Percentiles rank a stretch among this genome's conserved stretches.
These are phyloP conservation scores for Lichtheimia corymbifera DNA, from an alignment of 371 early-diverging fungal genomes.

Conservation along the genomic window DNA sequence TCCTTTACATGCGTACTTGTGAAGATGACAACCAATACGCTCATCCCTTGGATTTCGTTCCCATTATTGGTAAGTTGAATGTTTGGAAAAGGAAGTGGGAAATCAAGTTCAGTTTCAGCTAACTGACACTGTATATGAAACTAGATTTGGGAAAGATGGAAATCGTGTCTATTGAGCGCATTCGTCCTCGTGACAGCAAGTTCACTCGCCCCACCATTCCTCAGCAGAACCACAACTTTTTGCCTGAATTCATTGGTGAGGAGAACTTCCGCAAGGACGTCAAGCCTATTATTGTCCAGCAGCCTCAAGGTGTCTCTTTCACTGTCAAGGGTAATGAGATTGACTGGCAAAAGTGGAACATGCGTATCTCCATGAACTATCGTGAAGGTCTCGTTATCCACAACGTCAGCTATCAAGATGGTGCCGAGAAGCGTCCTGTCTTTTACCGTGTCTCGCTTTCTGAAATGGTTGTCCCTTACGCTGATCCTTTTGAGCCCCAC, in stretches of 20 bases:
- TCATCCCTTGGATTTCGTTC: slow-evolving; percentile 56
- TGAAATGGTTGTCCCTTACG: slow-evolving; percentile 62
- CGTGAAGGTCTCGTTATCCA: slow-evolving; percentile 60
- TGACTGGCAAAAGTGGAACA: slow-evolving; percentile 62
- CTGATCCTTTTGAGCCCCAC: slow-evolving; percentile 48
- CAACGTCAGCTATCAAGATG: slow-evolving; percentile 53
- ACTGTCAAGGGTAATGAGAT: slow-evolving; percentile 51
- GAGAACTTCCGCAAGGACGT: slow-evolving; percentile 49
- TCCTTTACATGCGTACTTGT: slow-evolving; percentile 57
- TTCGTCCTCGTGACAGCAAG: slow-evolving; percentile 45
- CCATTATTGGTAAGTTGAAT: slow-evolving; percentile 38
- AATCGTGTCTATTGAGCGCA: slow-evolving; percentile 48
- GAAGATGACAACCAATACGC: slow-evolving; percentile 58
- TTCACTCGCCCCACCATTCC: slow-evolving; percentile 54
- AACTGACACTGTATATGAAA: neutral
- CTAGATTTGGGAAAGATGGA: slow-evolving; percentile 48
- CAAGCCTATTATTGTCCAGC: slow-evolving; percentile 55
- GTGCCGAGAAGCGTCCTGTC: slow-evolving; percentile 43
- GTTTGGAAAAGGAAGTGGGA: neutral
- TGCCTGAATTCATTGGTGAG: slow-evolving; percentile 52
- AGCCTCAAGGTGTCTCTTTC: slow-evolving; percentile 58
- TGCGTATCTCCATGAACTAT: slow-evolving; percentile 58
- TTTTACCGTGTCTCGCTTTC: slow-evolving; percentile 54
- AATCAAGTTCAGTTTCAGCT: neutral
- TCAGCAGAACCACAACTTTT: slow-evolving; percentile 45